Conservation (phyloP, 2,329 filamentous ascomycete genomes). For the Stachybotrys elegans region DNA sequence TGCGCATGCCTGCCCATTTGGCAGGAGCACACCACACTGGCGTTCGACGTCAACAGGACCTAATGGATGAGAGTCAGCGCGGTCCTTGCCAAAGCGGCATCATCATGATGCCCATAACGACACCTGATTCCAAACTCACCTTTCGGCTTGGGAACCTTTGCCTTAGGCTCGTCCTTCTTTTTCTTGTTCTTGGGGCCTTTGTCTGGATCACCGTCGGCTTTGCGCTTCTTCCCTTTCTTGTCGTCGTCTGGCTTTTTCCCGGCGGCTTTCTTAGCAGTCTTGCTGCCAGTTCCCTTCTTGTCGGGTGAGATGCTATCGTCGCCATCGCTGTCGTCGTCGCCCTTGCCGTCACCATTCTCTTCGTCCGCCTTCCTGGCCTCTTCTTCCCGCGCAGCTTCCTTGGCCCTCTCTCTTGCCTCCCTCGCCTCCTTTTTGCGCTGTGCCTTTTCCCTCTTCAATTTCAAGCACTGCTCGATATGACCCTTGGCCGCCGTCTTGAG, state of each 20-base stretch:
- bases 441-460: slow-evolving; percentile 77
- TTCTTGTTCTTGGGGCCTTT: slow-evolving; percentile 87
- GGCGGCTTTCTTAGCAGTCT: slow-evolving; percentile 56
- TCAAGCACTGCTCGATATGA: slow-evolving; percentile 80
- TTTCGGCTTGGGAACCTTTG: slow-evolving; percentile 79
- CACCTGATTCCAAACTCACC: slow-evolving; percentile 36
- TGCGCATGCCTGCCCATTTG: slow-evolving; percentile 83
- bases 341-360: slow-evolving; percentile 41
- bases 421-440: slow-evolving; percentile 71
- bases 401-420: slow-evolving; percentile 63
- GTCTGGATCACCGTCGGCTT: slow-evolving; percentile 69
- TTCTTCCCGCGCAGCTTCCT: slow-evolving; percentile 54
- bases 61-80: too few species aligned
- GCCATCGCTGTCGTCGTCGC: slow-evolving; percentile 43
- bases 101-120: too few species aligned
- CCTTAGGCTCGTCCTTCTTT: slow-evolving; percentile 88
- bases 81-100: too few species aligned
- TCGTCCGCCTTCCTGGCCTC: slow-evolving; percentile 48
- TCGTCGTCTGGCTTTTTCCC: slow-evolving; percentile 64
- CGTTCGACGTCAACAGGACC: slow-evolving; percentile 89
- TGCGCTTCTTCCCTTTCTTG: slow-evolving; percentile 71
- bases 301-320: slow-evolving; percentile 33
- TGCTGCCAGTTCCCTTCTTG: slow-evolving; percentile 36
- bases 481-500: slow-evolving; percentile 68
- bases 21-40: slow-evolving; percentile 82